Base-by-base conservation (phyloP, 495 filamentous ascomycete species). In the Podospora didyma region DNA sequence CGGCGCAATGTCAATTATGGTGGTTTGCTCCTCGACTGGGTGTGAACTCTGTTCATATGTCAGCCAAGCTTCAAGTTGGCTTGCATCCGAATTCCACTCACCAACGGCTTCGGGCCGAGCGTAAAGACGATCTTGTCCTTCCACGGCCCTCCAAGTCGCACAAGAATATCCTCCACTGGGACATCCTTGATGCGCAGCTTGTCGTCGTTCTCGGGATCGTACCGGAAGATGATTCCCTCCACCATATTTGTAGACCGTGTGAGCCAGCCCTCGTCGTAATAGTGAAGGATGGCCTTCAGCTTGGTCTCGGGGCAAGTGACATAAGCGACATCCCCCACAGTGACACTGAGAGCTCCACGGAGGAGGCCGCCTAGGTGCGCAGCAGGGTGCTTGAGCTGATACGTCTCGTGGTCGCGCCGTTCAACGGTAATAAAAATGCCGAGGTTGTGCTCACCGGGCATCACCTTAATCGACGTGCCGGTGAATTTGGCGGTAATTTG, bases 401-500 rank as follows among this genome's bases (percentile, higher is more conserved):
- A 98, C 60, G 90, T 86, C 69, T 98, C 94, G 68, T 93, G 81
- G 61, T 89, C 81, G 14, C 89, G 82, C 45, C 82, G 84, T 58
- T 89, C 82, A 19, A 97, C 74, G 12, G 86, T 93, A 68, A 98
- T 86, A 70, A 96, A 98, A 57, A 98, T 97, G 44, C 94, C 94
- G 35, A 95, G 76, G 65, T 98, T 98, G 73, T 96, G 90, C 60
- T 89, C 85, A 22, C 94, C 94, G 0, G 94, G 91, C 23, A 86
- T 85, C 39, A 98, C 94, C 63, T 89, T 88, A 63, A 98, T 80
- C 65, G 90, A 92, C 11, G 94, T 96, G 41, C 94, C 94, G 1
- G 93, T 97, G 73, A 98, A 98, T 69, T 97, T 98, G 59, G 94
- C 94, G 68, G 88, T 92, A 58, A 98, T 84, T 67, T 98, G 94